Evolutionary conservation across 2,329 filamentous ascomycete genomes (phyloP), one percentile per base, ranked within the genome.

Genomic region (Emericellopsis atlantica): DNA sequence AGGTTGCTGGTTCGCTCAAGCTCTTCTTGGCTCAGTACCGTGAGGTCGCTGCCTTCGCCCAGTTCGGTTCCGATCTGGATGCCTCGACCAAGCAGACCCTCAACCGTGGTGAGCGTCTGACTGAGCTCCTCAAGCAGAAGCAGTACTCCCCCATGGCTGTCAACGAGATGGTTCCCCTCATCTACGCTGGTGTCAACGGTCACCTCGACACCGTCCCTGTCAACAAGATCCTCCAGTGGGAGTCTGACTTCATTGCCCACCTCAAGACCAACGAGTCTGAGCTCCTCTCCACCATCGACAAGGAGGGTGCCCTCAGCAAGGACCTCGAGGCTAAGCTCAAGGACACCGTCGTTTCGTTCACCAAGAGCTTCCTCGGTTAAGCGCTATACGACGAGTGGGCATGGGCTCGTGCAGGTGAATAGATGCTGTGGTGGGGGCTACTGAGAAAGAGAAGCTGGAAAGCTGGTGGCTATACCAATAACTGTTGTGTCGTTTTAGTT

Each of bases 21-120:
- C 88, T 98, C 58, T 98, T 96, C 88, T 86, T 98, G 84, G 92
- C 92, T 59, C 92, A 98, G 76, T 98, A 98, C 81, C 92, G 92
- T 92, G 92, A 98, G 72, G 92, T 98, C 50, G 92, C 92, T 60
- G 92, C 92, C 57, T 98, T 98, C 72, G 90, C 92, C 58, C 92
- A 98, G 74, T 98, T 98, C 80, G 92, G 92, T 83, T 98, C 92
- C 63, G 92, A 98, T 78, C 76, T 98, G 55, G 92, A 98, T 74
- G 92, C 92, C 57, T 80, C 92, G 55, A 98, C 92, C 69, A 96
- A 95, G 83, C 92, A 96, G 76, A 96, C 90, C 49, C 82, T 98
- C 54, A 81, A 64, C 75, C 89, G 92, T 83, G 92, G 92, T 85
- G 90, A 96, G 77, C 89, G 92, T 76, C 75, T 89, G 63, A 95